Percentiles rank a stretch among this genome's conserved stretches.
These are phyloP conservation scores for Xerocomellus amylosporus DNA, from an alignment of 768 basidiomycete genomes.

Conservation along the genomic window DNA sequence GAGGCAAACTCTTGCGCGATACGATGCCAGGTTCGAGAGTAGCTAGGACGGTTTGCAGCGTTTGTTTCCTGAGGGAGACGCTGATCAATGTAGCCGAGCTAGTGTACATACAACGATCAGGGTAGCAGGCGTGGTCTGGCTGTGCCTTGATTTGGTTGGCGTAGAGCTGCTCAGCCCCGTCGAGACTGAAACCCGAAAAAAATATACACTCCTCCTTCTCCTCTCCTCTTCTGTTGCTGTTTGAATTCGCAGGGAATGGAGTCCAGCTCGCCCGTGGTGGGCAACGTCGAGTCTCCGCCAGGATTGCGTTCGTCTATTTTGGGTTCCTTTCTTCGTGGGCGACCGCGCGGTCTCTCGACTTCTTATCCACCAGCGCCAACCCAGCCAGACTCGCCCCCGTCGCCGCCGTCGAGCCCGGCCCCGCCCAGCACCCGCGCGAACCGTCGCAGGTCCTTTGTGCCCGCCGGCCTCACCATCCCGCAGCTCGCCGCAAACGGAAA, in stretches of 20 bases:
- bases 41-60: too few relatives aligned
- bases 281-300: conserved; percentile 29
- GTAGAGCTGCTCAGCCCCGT: conserved; percentile 10
- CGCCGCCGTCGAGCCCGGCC: conserved; percentile 42
- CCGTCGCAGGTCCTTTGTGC: conserved; percentile 42
- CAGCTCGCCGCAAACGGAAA: conserved; percentile 33
- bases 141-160: conserved; percentile 3
- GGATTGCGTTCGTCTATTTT: conserved; percentile 58
- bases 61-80: too few relatives aligned
- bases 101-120: too few relatives aligned
- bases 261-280: conserved; percentile 1
- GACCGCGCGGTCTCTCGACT: conserved; percentile 66
- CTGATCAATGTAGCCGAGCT: conserved; percentile 28
- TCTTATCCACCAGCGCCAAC: conserved; percentile 38
- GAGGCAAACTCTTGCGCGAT: too few relatives aligned
- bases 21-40: too few relatives aligned
- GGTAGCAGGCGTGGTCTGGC: background rate
- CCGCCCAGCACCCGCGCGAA: conserved; percentile 32
- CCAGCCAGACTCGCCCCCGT: conserved; percentile 38
- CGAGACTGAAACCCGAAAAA: conserved; percentile 17
- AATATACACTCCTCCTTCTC: background rate
- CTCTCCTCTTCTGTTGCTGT: background rate
- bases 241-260: conserved; percentile 8
- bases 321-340: conserved; percentile 66
- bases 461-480: conserved; percentile 34